Conservation (phyloP, 306 rosid genomes). For the Acacia confusa region DNA sequence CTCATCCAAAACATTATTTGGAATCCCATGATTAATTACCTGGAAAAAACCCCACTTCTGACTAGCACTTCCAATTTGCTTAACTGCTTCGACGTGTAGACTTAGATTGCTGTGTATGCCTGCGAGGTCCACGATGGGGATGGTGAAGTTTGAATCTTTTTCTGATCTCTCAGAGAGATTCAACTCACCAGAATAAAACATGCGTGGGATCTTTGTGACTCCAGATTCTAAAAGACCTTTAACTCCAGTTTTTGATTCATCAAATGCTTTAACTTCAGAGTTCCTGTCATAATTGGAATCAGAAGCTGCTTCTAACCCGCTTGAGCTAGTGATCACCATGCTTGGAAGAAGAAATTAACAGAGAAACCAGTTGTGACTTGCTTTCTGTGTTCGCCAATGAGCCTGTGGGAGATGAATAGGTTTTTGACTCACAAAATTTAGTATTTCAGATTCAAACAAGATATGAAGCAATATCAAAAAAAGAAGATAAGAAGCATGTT, state of each 20-base stretch:
- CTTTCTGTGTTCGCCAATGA: not conserved
- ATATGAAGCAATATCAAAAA: not conserved
- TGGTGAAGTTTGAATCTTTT: not conserved
- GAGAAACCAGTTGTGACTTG: not conserved
- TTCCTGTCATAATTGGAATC: constrained; percentile 15
- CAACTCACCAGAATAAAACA: constrained; percentile 14
- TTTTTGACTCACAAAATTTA: not conserved
- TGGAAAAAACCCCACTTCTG: constrained; percentile 43
- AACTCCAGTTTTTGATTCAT: constrained; percentile 39
- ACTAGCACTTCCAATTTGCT: constrained; percentile 13
- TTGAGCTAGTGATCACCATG: constrained; percentile 8
- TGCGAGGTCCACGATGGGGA: constrained; percentile 29
- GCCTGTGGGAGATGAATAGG: not conserved
- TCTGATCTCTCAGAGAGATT: not conserved
- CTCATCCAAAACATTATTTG: constrained; percentile 26
- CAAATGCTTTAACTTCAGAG: constrained; percentile 35
- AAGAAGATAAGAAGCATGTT: not conserved
- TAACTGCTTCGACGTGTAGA: not conserved
- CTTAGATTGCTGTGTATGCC: not conserved
- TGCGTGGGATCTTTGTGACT: constrained; percentile 33
- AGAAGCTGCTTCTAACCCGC: not conserved
- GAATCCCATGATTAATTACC: constrained; percentile 42
- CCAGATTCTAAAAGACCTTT: constrained; percentile 40
- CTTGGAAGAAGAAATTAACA: not conserved
- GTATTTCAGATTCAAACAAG: not conserved